Evolutionary conservation across 805 yeast species (phyloP), one percentile per base, ranked within the genome.

Genomic region (Yarrowia yakushimensis): DNA sequence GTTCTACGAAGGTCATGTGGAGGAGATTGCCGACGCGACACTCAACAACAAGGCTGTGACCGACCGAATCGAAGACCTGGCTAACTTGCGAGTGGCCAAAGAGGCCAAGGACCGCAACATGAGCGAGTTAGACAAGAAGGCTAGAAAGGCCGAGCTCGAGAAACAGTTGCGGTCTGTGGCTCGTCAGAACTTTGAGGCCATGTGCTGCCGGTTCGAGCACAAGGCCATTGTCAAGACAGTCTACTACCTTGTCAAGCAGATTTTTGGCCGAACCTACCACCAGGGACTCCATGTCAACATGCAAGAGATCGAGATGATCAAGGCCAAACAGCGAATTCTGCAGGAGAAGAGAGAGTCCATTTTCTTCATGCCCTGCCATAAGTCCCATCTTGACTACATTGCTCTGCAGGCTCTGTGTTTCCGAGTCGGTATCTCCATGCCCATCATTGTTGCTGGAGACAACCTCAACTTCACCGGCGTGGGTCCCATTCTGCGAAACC

Each of bases 391-490:
- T 41, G 88, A 84, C 70, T 84, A 84, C 69, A 82, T 84, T 57
- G 79, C 84, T 61, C 68, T 84, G 54, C 87, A 84, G 67, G 75
- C 82, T 60, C 73, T 82, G 31, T 76, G 82, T 64, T 77, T 82
- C 66, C 73, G 87, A 33, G 77, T 83, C 66, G 83, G 82, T 27
- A 70, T 84, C 62, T 76, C 85, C 3, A 70, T 78, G 11, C 88
- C 88, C 1, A 72, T 79, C 5, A 85, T 84, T 7, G 81, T 84
- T 36, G 87, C 88, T 1, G 88, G 88, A n/a, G 87, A 84, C 55
- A 84, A 84, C 69, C 78, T 84, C 68, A 83, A 84, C 67, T 83
- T 84, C 46, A 82, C 85, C 1, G 72, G 83, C 7, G 76, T 84
- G 50, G 86, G 86, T 4, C 72, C 74, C 9, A 72, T 81, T 59